phyloP scores from a whole-genome alignment of 2,329 filamentous ascomycete species.

The Nigrograna mackinnonii region DNA sequence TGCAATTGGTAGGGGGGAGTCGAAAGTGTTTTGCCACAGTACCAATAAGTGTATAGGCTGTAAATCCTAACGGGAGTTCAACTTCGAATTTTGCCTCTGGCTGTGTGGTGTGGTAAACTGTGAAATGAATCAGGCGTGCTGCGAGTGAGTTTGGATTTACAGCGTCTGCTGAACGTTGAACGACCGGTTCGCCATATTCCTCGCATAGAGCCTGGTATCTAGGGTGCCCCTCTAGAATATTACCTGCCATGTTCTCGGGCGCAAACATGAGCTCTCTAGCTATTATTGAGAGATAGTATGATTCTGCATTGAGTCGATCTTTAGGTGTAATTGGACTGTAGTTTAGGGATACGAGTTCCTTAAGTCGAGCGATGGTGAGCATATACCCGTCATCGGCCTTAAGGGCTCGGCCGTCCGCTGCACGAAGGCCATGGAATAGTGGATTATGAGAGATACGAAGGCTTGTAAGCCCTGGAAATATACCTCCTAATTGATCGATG shows the following conservation, averaged over 20 bases:
- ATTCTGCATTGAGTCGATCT: conserved; percentile 85
- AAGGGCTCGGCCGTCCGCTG: conserved; percentile 44
- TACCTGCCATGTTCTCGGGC: conserved; percentile 54
- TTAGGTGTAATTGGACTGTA: conserved; percentile 69
- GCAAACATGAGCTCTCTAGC: conserved; percentile 71
- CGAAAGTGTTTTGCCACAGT: conserved; percentile 74
- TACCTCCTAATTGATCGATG: conserved; percentile 66
- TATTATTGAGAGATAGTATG: conserved; percentile 89
- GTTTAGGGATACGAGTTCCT: conserved; percentile 70
- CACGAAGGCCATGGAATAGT: conserved; percentile 65
- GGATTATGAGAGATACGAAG: conserved; percentile 87
- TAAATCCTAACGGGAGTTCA: conserved; percentile 74
- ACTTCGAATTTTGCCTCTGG: conserved; percentile 17
- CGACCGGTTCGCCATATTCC: conserved; percentile 71
- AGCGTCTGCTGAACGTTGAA: conserved; percentile 52
- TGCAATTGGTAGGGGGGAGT: conserved; percentile 65
- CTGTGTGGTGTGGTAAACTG: conserved; percentile 1
- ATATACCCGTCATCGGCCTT: conserved; percentile 83
- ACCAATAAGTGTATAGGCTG: conserved; percentile 81
- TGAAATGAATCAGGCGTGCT: conserved; percentile 68
- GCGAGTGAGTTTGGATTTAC: conserved; percentile 81
- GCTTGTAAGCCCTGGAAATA: conserved; percentile 74
- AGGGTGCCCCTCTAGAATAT: conserved; percentile 67
- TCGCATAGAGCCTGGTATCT: conserved; percentile 75
- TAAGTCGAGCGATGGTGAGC: conserved; percentile 79